Conservation (phyloP, 768 basidiomycete genomes). For the Amanita thiersii region DNA sequence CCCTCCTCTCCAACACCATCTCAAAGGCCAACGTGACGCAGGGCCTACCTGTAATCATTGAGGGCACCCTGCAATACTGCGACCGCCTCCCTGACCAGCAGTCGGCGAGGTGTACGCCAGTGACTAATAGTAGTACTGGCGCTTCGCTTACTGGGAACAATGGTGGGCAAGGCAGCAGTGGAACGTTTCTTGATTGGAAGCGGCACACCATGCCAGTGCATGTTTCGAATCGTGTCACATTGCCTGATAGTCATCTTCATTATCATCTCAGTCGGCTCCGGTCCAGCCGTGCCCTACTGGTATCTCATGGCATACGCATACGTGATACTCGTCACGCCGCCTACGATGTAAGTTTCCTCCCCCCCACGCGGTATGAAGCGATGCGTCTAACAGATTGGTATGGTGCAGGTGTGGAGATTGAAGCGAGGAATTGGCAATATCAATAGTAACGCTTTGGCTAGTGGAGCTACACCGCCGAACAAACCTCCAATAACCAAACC, state of each 20-base stretch:
- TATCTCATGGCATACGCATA: too few relatives aligned
- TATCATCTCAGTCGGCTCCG: too few relatives aligned
- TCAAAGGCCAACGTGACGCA: constrained; percentile 17
- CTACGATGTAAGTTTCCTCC: not conserved
- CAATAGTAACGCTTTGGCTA: not conserved
- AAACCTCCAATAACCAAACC: not conserved
- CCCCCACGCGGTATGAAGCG: not conserved
- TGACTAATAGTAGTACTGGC: constrained; percentile 7
- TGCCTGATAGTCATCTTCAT: too few relatives aligned
- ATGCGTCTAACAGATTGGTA: not conserved
- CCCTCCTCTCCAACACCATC: constrained; percentile 24
- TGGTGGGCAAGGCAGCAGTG: not conserved
- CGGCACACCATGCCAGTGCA: too few relatives aligned
- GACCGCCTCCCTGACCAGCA: constrained; percentile 25
- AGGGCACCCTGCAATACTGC: constrained; percentile 26
- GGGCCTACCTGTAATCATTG: constrained; percentile 16
- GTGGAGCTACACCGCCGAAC: not conserved
- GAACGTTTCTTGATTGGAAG: too few relatives aligned
- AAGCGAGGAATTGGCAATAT: not conserved
- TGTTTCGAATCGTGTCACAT: too few relatives aligned
- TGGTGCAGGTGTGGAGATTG: not conserved
- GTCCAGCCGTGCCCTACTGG: too few relatives aligned
- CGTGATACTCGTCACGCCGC: too few relatives aligned
- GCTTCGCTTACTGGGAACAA: not conserved
- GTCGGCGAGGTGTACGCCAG: constrained; percentile 18